A percentile compares a stretch with the other conserved stretches of the same genome.
phyloP scores from a whole-genome alignment of 2,329 filamentous ascomycete genomes.

The Neopestalotiopsis sp. region DNA sequence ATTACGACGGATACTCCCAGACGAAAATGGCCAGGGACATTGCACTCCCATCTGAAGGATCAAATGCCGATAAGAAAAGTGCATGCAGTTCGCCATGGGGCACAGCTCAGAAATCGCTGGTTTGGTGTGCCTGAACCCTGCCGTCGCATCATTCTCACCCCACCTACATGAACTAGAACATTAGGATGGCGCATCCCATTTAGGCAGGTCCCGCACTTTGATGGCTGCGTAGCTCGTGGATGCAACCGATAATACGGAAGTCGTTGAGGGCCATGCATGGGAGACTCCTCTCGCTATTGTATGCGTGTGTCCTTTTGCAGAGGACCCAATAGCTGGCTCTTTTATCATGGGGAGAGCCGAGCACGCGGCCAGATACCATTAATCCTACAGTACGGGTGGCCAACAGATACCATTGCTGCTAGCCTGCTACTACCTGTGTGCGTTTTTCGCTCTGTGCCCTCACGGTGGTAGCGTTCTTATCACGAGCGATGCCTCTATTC shows the following conservation, averaged over 20 bases:
- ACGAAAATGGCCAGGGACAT: not conserved
- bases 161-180: constrained; percentile 16
- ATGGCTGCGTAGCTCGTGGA: constrained; percentile 24
- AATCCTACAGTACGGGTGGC: not conserved
- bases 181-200: constrained; percentile 26
- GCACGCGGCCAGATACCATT: not conserved
- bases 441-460: not conserved
- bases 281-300: not conserved
- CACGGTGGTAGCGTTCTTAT: not conserved
- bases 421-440: not conserved
- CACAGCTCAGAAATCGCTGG: not conserved
- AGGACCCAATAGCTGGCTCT: not conserved
- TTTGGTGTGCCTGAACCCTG: constrained; percentile 5
- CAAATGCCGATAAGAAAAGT: not conserved
- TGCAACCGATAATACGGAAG: constrained; percentile 12
- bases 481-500: not conserved
- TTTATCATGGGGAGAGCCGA: not conserved
- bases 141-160: constrained; percentile 14
- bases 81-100: not conserved
- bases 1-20: no score
- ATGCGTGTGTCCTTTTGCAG: not conserved
- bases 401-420: not conserved
- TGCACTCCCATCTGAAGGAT: not conserved
- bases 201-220: constrained; percentile 29
- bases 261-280: not conserved